Percentiles rank a stretch among this genome's conserved stretches.
Evolutionary conservation across 208 protist species (phyloP).

Genomic region (Crithidia mellificae): DNA sequence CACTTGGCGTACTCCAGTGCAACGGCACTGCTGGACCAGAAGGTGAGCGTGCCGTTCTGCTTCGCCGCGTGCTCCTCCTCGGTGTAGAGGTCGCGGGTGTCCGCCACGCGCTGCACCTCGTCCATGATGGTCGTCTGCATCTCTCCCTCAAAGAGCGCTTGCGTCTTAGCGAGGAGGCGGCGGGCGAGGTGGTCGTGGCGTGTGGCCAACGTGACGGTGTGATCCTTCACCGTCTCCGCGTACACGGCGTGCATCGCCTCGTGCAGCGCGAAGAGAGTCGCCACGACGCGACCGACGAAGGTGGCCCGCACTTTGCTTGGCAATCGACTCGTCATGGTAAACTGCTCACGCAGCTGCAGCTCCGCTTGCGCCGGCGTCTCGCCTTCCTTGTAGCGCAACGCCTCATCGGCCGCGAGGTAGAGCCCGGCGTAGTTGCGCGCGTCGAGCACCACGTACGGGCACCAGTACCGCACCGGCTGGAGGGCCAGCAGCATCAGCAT

Average conservation of each 20-base stretch:
- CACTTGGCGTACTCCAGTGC: slow-evolving; percentile 84
- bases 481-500: slow-evolving; percentile 86
- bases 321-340: slow-evolving; percentile 57
- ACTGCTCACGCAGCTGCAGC: slow-evolving; percentile 42
- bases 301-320: slow-evolving; percentile 40
- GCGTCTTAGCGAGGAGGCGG: slow-evolving; percentile 36
- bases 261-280: slow-evolving; percentile 25
- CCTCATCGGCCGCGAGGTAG: slow-evolving; percentile 48
- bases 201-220: slow-evolving; percentile 68
- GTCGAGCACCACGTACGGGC: slow-evolving; percentile 71
- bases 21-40: slow-evolving; percentile 47
- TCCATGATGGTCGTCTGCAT: slow-evolving; percentile 80
- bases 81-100: slow-evolving; percentile 61
- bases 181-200: slow-evolving; percentile 57
- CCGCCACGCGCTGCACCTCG: slow-evolving; percentile 71
- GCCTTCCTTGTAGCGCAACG: slow-evolving; percentile 27
- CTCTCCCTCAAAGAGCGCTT: slow-evolving; percentile 49
- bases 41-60: slow-evolving; percentile 12
- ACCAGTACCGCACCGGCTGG: slow-evolving; percentile 80
- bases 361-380: slow-evolving; percentile 28
- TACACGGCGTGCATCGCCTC: slow-evolving; percentile 34
- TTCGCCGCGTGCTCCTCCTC: slow-evolving; percentile 43
- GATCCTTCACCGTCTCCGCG: slow-evolving; percentile 50
- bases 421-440: slow-evolving; percentile 70
- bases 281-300: slow-evolving; percentile 37